Evolutionary conservation across 768 basidiomycete species (phyloP), one percentile per base, ranked within the genome.

Genomic region (Rhodotorula taiwanensis): DNA sequence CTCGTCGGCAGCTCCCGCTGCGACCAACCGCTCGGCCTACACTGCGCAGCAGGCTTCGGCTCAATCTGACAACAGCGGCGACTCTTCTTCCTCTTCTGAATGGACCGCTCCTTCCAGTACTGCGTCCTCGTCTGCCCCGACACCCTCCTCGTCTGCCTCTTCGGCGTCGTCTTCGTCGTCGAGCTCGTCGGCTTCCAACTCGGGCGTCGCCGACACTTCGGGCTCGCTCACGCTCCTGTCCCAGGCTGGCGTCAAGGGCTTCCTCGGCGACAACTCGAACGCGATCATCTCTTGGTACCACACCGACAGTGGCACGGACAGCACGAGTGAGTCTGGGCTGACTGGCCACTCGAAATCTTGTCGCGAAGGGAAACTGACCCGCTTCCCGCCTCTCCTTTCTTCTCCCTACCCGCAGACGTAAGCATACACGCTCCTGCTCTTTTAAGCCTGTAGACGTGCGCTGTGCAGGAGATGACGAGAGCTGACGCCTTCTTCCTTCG

Each of bases 211-310:
- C 52, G 55, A 61, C 42, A 58, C 56, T 5, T 42, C 45, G 8
- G 49, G 42, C 21, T 14, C 36, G n/a, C 33, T 49, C 9, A 42
- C 57, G 8, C 55, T 66, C 43, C 65, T 66, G 15, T 27, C 44
- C n/a, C 7, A 55, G 5, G 23, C 52, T 7, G 52, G 52, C n/a
- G 34, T 66, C 41, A 34, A 44, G 51, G 52, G 56, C 52, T 66
- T 66, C 56, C 54, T 55, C 41, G 56, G 56, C 18, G n/a, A 13
- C 23, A 61, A 62, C 55, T n/a, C 27, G 5, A 41, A 52, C 50
- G 49, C 58, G 27, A 65, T 64, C 60, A 27, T 60, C 13, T 61
- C 63, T 10, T 71, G 70, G 70, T 71, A 63, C 70, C 51, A 67
- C 60, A 64, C 70, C 39, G 39, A 59, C 39, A 49, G 49, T 3